These are phyloP conservation scores for Paraphaeosphaeria sporulosa DNA, from an alignment of 2,329 filamentous ascomycete genomes.

Conservation along the genomic window DNA sequence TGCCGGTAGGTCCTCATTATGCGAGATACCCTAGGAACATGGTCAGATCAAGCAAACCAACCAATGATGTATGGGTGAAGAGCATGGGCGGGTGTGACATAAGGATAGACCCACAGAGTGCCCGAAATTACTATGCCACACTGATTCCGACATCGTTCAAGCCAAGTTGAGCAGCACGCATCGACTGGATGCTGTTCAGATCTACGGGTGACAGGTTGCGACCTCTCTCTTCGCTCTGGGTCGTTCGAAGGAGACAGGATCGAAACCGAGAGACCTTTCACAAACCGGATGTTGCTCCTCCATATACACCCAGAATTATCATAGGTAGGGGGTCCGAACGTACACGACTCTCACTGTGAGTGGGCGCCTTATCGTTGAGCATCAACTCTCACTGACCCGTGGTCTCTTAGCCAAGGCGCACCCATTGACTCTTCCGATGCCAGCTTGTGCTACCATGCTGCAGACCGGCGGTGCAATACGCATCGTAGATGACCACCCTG, in stretches of 20 bases:
- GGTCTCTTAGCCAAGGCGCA: background rate
- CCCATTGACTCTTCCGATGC: background rate
- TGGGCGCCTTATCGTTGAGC: background rate
- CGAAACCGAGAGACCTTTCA: background rate
- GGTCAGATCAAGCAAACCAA: background rate
- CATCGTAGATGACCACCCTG: background rate
- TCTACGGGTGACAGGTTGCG: background rate
- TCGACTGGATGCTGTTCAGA: background rate
- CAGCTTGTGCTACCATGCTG: background rate
- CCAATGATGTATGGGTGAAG: background rate
- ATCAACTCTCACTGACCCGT: too few species aligned
- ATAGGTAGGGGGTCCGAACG: background rate
- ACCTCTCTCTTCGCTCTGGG: background rate
- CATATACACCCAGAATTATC: background rate
- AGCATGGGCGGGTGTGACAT: background rate
- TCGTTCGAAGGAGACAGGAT: background rate
- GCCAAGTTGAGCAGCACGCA: background rate
- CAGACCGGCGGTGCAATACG: background rate
- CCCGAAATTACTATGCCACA: background rate
- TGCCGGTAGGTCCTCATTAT: background rate
- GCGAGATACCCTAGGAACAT: background rate
- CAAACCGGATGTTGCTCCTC: background rate
- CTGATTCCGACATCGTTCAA: background rate
- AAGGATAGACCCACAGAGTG: background rate
- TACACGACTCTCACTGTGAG: background rate